Base-by-base conservation (phyloP, 2,329 filamentous ascomycete species). In the Aureobasidium vineae region DNA sequence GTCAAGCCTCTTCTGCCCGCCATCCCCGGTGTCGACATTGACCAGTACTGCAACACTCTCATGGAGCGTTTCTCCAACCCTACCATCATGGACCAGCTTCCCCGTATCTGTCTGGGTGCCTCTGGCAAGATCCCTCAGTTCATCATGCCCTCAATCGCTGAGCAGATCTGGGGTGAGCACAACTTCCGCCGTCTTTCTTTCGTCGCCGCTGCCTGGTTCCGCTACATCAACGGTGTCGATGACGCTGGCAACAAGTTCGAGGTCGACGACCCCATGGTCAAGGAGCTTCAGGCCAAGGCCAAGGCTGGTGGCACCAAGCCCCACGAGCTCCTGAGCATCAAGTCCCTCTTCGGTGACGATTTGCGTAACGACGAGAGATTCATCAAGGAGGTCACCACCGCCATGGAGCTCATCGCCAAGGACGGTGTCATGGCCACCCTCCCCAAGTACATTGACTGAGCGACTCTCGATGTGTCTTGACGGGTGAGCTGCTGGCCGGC, bases 51-150 rank as follows among this genome's bases (percentile, higher is more conserved):
- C 77, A 75, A 79, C 68, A 84, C 82, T 0, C 79, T 84, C 52
- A 79, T 84, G 68, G 81, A 83, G 73, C 82, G 82, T 43, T 84
- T 84, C 77, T 80, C 81, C 72, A 84, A 84, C 80, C 82, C 83
- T 0, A 83, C 82, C 64, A 84, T 84, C 71, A 83, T 80, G 81
- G 82, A 84, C 68, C 82, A 84, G 75, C 77, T 84, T 65, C 79
- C 81, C 45, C 83, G 82, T 43, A 75, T 84, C 68, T 81, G 80
- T 67, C 79, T 84, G 26, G 81, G 81, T 72, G 82, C 78, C 26
- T 83, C 82, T 6, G 82, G 82, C 76, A 84, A 84, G 79, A 79
- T 84, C 45, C 82, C 82, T 0, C 81, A 81, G 75, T 81, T 81
- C 76, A 79, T 81, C 77, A 81, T 81, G 79, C 79, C 79, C 11